phyloP scores from a whole-genome alignment of 192 early-diverging fungal species.

The Dissophora globulifera region DNA sequence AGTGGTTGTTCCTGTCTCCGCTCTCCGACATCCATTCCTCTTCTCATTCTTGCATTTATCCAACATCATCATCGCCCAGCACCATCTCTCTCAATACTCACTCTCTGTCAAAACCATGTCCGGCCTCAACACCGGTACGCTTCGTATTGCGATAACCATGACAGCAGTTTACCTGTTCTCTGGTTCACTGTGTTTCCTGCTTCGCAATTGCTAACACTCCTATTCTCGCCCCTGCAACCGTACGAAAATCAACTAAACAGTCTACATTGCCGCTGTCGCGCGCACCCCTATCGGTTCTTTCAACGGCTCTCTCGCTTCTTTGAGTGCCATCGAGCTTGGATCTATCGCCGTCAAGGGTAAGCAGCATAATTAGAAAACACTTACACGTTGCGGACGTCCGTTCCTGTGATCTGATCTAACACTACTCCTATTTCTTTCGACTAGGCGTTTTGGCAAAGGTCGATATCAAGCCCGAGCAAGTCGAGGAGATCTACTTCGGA shows the following conservation, averaged over 20 bases:
- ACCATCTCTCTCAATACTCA: no score
- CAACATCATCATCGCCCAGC: no score
- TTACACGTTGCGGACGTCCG: no score
- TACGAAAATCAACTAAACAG: no score
- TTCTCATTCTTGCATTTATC: no score
- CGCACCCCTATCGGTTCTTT: slow-evolving; percentile 95
- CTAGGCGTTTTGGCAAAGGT: slow-evolving; percentile 61
- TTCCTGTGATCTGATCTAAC: neutral
- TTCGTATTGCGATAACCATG: no score
- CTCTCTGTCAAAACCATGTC: no score
- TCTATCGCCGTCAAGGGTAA: slow-evolving; percentile 86
- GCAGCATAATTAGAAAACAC: neutral
- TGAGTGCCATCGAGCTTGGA: slow-evolving; percentile 88
- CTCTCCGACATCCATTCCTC: no score
- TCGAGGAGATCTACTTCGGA: slow-evolving; percentile 83
- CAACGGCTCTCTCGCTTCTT: slow-evolving; percentile 86
- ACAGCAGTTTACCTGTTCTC: no score
- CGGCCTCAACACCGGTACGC: no score
- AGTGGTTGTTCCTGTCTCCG: no score
- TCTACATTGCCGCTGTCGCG: slow-evolving; percentile 90
- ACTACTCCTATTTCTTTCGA: neutral
- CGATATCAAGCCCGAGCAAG: slow-evolving; percentile 66
- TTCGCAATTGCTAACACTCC: neutral
- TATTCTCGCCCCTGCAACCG: neutral
- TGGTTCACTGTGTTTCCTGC: no score